Conservation (phyloP, 257 asterid species). For the Linderniella brevidens region DNA sequence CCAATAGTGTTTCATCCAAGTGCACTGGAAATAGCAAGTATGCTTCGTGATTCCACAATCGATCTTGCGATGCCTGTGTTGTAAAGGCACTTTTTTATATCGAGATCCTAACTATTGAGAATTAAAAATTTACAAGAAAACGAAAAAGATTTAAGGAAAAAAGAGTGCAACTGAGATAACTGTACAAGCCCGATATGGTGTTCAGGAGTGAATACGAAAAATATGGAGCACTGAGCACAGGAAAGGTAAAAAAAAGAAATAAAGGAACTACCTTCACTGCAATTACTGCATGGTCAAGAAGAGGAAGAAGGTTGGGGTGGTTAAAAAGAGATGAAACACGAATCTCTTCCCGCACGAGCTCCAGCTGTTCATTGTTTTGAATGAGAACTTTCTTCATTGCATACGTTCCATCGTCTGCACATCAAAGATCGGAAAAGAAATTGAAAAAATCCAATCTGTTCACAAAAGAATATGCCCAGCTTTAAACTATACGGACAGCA, state of each 20-base stretch:
- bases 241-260: not conserved
- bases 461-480: not conserved
- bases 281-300: slow-evolving; percentile 93
- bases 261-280: slow-evolving; percentile 68
- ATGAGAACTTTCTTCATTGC: slow-evolving; percentile 98
- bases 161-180: too few species aligned
- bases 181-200: too few species aligned
- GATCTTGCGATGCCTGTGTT: slow-evolving; percentile 64
- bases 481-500: not conserved
- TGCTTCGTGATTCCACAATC: slow-evolving; percentile 91
- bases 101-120: too few species aligned
- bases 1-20: slow-evolving; percentile 84
- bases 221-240: too few species aligned
- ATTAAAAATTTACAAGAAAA: too few species aligned
- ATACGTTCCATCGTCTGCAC: slow-evolving; percentile 85
- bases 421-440: slow-evolving; percentile 7
- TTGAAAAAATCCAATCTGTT: slow-evolving; percentile 9
- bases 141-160: too few species aligned
- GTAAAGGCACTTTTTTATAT: too few species aligned
- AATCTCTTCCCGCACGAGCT: slow-evolving; percentile 83
- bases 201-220: too few species aligned
- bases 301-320: slow-evolving; percentile 95
- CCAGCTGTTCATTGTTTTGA: slow-evolving; percentile 75
- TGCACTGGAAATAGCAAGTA: slow-evolving; percentile 90
- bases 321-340: slow-evolving; percentile 76